Percentiles rank a stretch among this genome's conserved stretches.
Evolutionary conservation across 2,329 filamentous ascomycete genomes (phyloP).

Genomic region (Xylaria sp.): DNA sequence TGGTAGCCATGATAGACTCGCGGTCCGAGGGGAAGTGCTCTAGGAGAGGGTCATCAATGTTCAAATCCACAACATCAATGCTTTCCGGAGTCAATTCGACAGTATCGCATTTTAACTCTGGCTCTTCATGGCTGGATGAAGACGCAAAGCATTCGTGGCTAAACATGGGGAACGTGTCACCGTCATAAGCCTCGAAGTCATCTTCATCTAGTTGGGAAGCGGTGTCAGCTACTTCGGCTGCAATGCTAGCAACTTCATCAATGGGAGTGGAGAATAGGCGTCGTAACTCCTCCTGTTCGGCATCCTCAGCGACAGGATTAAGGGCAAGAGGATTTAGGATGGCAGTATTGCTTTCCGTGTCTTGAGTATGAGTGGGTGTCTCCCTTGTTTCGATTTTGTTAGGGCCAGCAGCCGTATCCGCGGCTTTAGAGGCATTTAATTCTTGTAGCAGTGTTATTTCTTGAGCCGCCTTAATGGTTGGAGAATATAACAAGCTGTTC

Average conservation of each 20-base stretch:
- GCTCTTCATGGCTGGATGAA: not conserved
- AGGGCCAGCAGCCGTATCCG: slow-evolving; percentile 2
- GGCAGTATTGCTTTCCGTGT: slow-evolving; percentile 39
- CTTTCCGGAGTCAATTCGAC: not conserved
- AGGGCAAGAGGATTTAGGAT: slow-evolving; percentile 43
- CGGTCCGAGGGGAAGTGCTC: slow-evolving; percentile 42
- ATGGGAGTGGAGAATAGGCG: slow-evolving; percentile 48
- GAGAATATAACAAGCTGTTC: slow-evolving; percentile 54
- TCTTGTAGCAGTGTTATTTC: slow-evolving; percentile 23
- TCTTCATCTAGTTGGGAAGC: slow-evolving; percentile 47
- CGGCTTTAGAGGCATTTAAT: slow-evolving; percentile 22
- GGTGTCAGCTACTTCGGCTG: slow-evolving; percentile 23
- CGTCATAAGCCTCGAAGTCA: slow-evolving; percentile 20
- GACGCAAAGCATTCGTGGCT: slow-evolving; percentile 38
- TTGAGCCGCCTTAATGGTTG: slow-evolving; percentile 28
- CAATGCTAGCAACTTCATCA: slow-evolving; percentile 40
- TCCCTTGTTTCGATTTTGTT: slow-evolving; percentile 38
- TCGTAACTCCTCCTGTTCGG: slow-evolving; percentile 41
- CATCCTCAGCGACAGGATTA: slow-evolving; percentile 42
- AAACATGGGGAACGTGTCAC: slow-evolving; percentile 31
- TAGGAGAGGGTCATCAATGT: slow-evolving; percentile 39
- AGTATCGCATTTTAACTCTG: slow-evolving; percentile 1
- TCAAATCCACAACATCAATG: slow-evolving; percentile 22
- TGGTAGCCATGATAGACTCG: slow-evolving; percentile 39
- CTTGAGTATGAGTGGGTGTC: slow-evolving; percentile 38